phyloP scores from a whole-genome alignment of 2,329 filamentous ascomycete species.

The Colletotrichum agaves region DNA sequence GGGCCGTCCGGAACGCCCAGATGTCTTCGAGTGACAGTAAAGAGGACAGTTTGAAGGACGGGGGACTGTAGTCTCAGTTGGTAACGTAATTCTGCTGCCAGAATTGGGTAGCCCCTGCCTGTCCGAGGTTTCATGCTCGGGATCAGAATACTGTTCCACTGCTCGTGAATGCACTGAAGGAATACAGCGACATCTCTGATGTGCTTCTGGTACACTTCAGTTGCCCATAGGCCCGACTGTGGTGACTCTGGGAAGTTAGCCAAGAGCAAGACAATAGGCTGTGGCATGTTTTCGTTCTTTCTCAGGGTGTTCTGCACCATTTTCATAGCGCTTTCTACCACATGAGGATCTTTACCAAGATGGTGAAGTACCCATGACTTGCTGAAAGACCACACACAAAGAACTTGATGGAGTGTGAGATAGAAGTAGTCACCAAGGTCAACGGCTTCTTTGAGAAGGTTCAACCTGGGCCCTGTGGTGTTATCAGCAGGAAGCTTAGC shows the following conservation, averaged over 20 bases:
- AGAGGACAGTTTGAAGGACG: constrained; percentile 64
- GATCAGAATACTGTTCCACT: constrained; percentile 51
- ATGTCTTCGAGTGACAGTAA: constrained; percentile 61
- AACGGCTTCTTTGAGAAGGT: constrained; percentile 69
- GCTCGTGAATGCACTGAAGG: constrained; percentile 53
- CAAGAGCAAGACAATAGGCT: constrained; percentile 47
- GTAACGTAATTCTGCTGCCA: constrained; percentile 65
- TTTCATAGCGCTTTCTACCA: constrained; percentile 48
- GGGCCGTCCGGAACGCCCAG: constrained; percentile 52
- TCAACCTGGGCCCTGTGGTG: constrained; percentile 53
- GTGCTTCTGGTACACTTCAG: constrained; percentile 37
- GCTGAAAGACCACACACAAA: constrained; percentile 64
- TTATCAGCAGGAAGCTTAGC: constrained; percentile 10
- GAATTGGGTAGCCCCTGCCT: constrained; percentile 59
- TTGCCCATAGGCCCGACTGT: constrained; percentile 20
- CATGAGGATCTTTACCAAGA: constrained; percentile 5
- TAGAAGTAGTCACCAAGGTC: constrained; percentile 68
- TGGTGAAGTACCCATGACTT: constrained; percentile 47
- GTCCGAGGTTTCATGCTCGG: constrained; percentile 44
- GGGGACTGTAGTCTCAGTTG: constrained; percentile 60
- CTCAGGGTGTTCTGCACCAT: constrained; percentile 51
- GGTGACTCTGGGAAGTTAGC: constrained; percentile 48
- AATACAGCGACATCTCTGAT: constrained; percentile 54
- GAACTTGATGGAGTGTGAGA: constrained; percentile 72
- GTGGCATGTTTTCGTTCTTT: constrained; percentile 48